Percentiles rank a stretch among this genome's conserved stretches.
phyloP scores from a whole-genome alignment of 768 basidiomycete species.

The Tulasnella sp. region DNA sequence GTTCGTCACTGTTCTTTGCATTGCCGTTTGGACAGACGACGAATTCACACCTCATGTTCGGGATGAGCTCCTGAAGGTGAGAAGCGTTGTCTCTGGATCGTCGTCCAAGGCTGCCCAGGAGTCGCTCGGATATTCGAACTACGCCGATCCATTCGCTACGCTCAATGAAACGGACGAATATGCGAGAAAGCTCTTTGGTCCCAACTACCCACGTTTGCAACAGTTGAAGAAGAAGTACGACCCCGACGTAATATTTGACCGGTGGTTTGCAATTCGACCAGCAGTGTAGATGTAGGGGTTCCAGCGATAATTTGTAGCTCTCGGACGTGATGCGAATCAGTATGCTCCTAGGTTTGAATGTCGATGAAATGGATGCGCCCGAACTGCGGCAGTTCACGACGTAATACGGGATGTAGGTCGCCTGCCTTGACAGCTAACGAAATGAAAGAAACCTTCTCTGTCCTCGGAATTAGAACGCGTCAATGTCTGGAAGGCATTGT shows the following conservation, averaged over 20 bases:
- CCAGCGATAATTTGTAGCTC: background rate
- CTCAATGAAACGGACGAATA: slow-evolving; percentile 6
- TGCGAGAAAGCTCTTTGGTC: slow-evolving; percentile 12
- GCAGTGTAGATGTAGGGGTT: background rate
- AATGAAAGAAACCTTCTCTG: too few relatives aligned
- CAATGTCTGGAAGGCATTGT: too few relatives aligned
- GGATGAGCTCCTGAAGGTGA: background rate
- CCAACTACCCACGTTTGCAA: slow-evolving; percentile 18
- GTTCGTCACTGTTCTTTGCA: background rate
- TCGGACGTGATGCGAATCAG: background rate
- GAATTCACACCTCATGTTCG: background rate
- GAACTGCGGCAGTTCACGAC: too few relatives aligned
- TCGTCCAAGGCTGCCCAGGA: background rate
- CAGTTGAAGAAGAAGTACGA: slow-evolving; percentile 22
- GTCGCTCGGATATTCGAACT: slow-evolving; percentile 6
- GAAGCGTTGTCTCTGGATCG: background rate
- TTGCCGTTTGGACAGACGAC: background rate
- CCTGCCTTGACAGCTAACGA: too few relatives aligned
- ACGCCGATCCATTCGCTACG: background rate
- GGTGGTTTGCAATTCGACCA: slow-evolving; percentile 22
- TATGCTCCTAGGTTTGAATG: background rate
- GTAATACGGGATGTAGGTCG: too few relatives aligned
- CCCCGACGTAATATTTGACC: slow-evolving; percentile 20
- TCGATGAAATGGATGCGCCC: too few relatives aligned
- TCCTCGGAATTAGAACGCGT: too few relatives aligned